Conservation (phyloP, 2,329 filamentous ascomycete genomes). For the Calonectria pseudoturangicola region DNA sequence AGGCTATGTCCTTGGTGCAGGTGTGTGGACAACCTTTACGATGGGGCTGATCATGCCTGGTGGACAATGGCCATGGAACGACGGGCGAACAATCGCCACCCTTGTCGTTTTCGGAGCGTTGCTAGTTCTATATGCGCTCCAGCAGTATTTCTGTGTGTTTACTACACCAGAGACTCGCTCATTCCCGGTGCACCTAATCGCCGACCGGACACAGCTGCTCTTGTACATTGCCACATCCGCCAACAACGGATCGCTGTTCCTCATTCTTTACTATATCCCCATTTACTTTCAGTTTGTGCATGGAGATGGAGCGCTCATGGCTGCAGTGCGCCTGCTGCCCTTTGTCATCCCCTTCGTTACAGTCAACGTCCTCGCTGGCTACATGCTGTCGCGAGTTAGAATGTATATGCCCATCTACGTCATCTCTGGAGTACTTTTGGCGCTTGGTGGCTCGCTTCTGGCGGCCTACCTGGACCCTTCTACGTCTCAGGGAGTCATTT, state of each 20-base stretch:
- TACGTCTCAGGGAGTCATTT: not conserved
- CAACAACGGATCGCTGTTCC: not conserved
- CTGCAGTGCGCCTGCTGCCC: slow-evolving; percentile 65
- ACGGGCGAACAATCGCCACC: slow-evolving; percentile 64
- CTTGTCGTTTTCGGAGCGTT: slow-evolving; percentile 65
- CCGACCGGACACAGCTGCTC: not conserved
- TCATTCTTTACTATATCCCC: slow-evolving; percentile 61
- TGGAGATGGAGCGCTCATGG: slow-evolving; percentile 62
- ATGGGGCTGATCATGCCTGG: slow-evolving; percentile 72
- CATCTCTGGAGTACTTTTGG: not conserved
- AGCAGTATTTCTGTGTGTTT: slow-evolving; percentile 59
- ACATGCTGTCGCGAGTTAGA: not conserved
- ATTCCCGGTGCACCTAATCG: not conserved
- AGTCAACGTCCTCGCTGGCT: not conserved
- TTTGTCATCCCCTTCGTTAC: slow-evolving; percentile 54
- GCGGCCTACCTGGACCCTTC: not conserved
- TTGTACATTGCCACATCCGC: slow-evolving; percentile 1
- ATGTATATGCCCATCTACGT: not conserved
- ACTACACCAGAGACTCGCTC: slow-evolving; percentile 5
- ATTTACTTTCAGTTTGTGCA: slow-evolving; percentile 72
- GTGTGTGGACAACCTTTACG: slow-evolving; percentile 61
- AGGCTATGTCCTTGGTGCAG: slow-evolving; percentile 64
- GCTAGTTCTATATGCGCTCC: slow-evolving; percentile 62
- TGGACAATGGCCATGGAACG: slow-evolving; percentile 66
- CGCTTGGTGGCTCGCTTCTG: not conserved